Evolutionary conservation across 2,329 filamentous ascomycete species (phyloP), one percentile per base, ranked within the genome.

Genomic region (Pseudogymnoascus sp.): DNA sequence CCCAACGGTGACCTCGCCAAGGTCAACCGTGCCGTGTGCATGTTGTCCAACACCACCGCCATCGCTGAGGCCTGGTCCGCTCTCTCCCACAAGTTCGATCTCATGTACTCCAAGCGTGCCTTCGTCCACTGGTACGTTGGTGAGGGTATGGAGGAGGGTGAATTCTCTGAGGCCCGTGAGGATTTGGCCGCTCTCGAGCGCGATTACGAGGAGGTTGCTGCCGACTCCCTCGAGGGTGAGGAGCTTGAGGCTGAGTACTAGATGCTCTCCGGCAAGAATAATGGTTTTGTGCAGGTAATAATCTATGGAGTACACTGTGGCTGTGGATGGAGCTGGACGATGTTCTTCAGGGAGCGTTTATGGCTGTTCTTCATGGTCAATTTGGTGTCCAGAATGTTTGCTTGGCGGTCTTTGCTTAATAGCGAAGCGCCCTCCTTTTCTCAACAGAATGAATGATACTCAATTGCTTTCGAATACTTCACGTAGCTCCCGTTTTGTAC

Each of bases 121-220:
- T 99, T 99, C 81, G 95, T 99, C 69, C 95, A 99, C 83, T 99
- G 95, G 95, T 99, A 98, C 75, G 95, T 99, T 76, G 95, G 95
- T 82, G 95, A 98, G 85, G 95, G 95, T 87, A 99, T 99, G 95
- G 95, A 99, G 85, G 95, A 99, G 80, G 95, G 95, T 79, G 95
- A 99, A 81, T 99, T 99, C 87, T 96, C 91, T 64, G 95, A 99
- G 84, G 95, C 95, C 69, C 93, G 95, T 78, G 95, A 99, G 83
- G 95, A 99, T 82, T 83, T 99, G 78, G 95, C 95, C 77, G 95
- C 95, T 72, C 86, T 99, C 68, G 95, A 99, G 87, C 89, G 93
- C 72, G 93, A 99, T 78, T 99, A 99, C 82, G 93, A 97, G 82
- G 95, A 99, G 82, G 95, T 98, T 75, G 93, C 92, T 69, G 91